Conservation (phyloP, 495 filamentous ascomycete genomes). For the Hypoxylon cercidicola region DNA sequence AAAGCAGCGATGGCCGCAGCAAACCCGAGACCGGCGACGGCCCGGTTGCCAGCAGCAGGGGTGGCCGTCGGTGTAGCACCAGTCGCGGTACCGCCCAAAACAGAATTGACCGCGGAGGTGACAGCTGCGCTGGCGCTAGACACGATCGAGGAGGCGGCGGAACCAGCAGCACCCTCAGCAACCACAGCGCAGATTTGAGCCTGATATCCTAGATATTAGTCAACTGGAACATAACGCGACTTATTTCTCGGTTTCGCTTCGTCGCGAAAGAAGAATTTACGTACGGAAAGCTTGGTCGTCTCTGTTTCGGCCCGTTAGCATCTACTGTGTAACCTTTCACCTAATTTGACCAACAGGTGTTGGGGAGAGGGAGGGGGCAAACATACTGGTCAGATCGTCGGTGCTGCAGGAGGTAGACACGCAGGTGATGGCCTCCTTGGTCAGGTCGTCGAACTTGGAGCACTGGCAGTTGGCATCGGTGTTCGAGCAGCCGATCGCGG, state of each 20-base stretch:
- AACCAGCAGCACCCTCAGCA: slow-evolving; percentile 7
- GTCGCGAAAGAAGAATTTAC: too few species aligned
- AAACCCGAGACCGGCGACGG: slow-evolving; percentile 36
- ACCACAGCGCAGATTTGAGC: slow-evolving; percentile 32
- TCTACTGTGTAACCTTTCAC: not conserved
- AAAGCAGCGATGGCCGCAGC: slow-evolving; percentile 46
- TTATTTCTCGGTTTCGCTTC: too few species aligned
- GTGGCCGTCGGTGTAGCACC: slow-evolving; percentile 22
- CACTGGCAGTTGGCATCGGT: slow-evolving; percentile 45
- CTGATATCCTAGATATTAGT: too few species aligned
- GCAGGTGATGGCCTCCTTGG: slow-evolving; percentile 26
- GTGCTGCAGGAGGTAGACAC: slow-evolving; percentile 29
- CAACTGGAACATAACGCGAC: too few species aligned
- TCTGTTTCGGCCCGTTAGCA: not conserved
- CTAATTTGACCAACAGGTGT: too few species aligned
- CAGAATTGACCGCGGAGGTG: slow-evolving; percentile 22
- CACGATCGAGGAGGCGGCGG: slow-evolving; percentile 24
- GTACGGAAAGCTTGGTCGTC: not conserved
- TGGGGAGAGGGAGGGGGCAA: not conserved
- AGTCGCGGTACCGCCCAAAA: slow-evolving; percentile 15
- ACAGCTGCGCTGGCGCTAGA: slow-evolving; percentile 21
- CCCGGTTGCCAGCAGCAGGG: slow-evolving; percentile 32
- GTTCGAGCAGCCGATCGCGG: slow-evolving; percentile 35
- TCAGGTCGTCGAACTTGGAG: slow-evolving; percentile 33
- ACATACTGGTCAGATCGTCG: slow-evolving; percentile 42